Percentiles rank a stretch among this genome's conserved stretches.
phyloP scores from a whole-genome alignment of 73 alveolate species.

The Effrenium voratum region DNA sequence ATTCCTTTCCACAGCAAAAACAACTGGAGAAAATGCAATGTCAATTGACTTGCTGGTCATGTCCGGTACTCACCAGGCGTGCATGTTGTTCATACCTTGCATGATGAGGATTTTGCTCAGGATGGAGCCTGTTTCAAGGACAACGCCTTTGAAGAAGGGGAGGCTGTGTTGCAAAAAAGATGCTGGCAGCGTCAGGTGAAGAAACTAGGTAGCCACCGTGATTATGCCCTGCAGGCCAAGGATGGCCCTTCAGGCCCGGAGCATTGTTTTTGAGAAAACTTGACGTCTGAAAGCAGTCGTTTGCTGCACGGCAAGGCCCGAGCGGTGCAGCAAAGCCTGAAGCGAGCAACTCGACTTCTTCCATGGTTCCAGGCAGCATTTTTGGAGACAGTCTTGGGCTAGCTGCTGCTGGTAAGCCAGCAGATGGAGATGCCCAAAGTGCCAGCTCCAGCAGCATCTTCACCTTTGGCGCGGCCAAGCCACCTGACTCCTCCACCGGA shows the following conservation, averaged over 20 bases:
- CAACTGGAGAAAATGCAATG: background rate
- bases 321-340: background rate
- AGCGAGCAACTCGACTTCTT: too few species aligned
- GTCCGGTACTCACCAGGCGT: too few species aligned
- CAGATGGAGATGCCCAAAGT: background rate
- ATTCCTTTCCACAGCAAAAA: too few species aligned
- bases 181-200: too few species aligned
- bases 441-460: background rate
- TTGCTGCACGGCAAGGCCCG: background rate
- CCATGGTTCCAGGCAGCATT: background rate
- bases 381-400: background rate
- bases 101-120: too few species aligned
- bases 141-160: conserved; percentile 87
- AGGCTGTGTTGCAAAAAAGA: too few species aligned
- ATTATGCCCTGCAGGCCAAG: too few species aligned
- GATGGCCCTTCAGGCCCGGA: too few species aligned
- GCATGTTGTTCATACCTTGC: too few species aligned
- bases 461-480: background rate
- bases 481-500: background rate
- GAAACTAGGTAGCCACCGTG: too few species aligned
- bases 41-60: too few species aligned
- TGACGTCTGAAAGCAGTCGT: background rate
- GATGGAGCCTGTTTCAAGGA: conserved; percentile 91
- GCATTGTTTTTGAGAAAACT: too few species aligned
- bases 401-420: background rate